phyloP scores from a whole-genome alignment of 495 filamentous ascomycete species.

The Staphylotrichum longicolle region DNA sequence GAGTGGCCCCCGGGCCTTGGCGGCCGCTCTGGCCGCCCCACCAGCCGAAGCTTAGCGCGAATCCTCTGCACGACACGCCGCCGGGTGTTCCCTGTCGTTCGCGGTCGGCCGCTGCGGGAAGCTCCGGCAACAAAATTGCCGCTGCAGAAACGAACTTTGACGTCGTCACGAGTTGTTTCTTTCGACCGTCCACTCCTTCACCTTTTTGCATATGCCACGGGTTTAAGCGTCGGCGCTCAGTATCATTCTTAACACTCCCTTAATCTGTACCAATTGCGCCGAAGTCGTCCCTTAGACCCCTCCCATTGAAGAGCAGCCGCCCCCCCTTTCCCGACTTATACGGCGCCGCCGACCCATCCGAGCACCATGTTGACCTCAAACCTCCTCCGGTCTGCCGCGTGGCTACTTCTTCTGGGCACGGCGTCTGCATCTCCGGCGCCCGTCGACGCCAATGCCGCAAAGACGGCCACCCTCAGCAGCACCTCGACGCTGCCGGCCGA shows the following conservation, averaged over 20 bases:
- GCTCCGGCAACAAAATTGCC: constrained; percentile 15
- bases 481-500: constrained; percentile 42
- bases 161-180: constrained; percentile 1
- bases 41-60: neutral
- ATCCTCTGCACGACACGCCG: neutral
- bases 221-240: neutral
- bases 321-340: neutral
- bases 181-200: constrained; percentile 11
- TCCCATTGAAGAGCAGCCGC: neutral
- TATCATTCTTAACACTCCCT: neutral
- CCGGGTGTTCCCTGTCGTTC: neutral
- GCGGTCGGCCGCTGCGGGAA: neutral
- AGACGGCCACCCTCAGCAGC: constrained; percentile 27
- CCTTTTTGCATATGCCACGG: neutral
- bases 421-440: constrained; percentile 12
- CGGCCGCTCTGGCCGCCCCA: neutral
- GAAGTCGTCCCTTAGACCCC: neutral
- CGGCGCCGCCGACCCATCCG: constrained; percentile 8
- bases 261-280: constrained; percentile 16
- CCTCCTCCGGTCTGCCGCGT: constrained; percentile 19
- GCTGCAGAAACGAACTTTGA: constrained; percentile 9
- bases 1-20: no score
- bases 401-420: constrained; percentile 25
- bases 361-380: constrained; percentile 13
- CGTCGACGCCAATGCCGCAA: neutral